phyloP scores from a whole-genome alignment of 2,329 filamentous ascomycete genomes.

The Fusarium phyllophilum region DNA sequence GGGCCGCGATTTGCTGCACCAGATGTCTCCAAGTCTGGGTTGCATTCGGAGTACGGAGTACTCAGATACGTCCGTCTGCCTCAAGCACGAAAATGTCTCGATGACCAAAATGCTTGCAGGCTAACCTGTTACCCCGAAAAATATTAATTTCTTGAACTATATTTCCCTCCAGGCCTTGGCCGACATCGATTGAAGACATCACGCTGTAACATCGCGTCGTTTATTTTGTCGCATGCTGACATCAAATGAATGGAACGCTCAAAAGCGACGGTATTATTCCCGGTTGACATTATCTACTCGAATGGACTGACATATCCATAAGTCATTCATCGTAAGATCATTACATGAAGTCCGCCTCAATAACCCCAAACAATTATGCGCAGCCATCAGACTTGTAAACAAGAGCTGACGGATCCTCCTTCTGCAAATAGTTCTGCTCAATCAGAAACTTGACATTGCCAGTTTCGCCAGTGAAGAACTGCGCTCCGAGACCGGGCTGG shows the following conservation, averaged over 20 bases:
- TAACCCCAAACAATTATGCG: not conserved
- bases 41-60: not conserved
- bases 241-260: not conserved
- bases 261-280: not conserved
- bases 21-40: not conserved
- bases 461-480: constrained; percentile 45
- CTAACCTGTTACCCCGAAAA: not conserved
- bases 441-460: constrained; percentile 37
- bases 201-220: too few species aligned
- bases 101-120: not conserved
- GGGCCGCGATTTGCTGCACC: not conserved
- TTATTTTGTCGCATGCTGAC: not conserved
- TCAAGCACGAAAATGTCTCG: not conserved
- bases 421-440: constrained; percentile 27
- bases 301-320: not conserved
- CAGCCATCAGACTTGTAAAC: constrained; percentile 22
- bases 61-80: not conserved
- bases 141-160: too few species aligned
- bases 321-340: not conserved
- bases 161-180: not conserved
- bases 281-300: not conserved
- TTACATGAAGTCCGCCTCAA: not conserved
- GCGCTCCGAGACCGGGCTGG: constrained; percentile 58
- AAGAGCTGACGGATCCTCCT: constrained; percentile 30
- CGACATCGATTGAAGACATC: not conserved